These are phyloP conservation scores for Paracorniculantispora psalliotae DNA, from an alignment of 2,329 filamentous ascomycete species.

Conservation along the genomic window DNA sequence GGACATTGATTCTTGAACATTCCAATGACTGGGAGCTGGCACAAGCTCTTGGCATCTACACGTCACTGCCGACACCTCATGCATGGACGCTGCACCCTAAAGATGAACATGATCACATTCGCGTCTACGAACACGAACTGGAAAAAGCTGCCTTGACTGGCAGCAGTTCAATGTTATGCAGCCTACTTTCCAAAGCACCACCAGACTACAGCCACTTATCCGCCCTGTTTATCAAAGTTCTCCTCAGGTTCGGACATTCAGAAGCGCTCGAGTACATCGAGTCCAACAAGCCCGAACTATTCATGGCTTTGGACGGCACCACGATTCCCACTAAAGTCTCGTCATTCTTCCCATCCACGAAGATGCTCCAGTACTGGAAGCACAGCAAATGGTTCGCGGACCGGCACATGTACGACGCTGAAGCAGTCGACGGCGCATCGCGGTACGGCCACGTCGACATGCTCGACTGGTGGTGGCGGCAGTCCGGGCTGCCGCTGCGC, in stretches of 20 bases:
- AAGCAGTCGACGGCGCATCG: constrained; percentile 83
- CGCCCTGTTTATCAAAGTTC: constrained; percentile 75
- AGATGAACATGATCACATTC: constrained; percentile 57
- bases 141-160: constrained; percentile 81
- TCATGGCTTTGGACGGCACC: constrained; percentile 80
- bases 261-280: constrained; percentile 68
- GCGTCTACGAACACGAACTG: constrained; percentile 70
- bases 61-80: constrained; percentile 60
- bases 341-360: constrained; percentile 75
- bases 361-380: constrained; percentile 88
- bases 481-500: constrained; percentile 68
- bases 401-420: constrained; percentile 73
- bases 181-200: constrained; percentile 65
- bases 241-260: constrained; percentile 84
- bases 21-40: constrained; percentile 82
- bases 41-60: constrained; percentile 7
- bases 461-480: constrained; percentile 87
- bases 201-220: constrained; percentile 68
- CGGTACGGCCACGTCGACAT: constrained; percentile 79
- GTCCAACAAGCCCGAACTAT: constrained; percentile 62
- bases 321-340: constrained; percentile 85
- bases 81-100: constrained; percentile 65
- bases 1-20: constrained; percentile 81
- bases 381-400: constrained; percentile 76
- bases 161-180: constrained; percentile 65